Percentiles rank a stretch among this genome's conserved stretches.
Evolutionary conservation across 2,329 filamentous ascomycete species (phyloP).

Genomic region (Geosmithia morbida): DNA sequence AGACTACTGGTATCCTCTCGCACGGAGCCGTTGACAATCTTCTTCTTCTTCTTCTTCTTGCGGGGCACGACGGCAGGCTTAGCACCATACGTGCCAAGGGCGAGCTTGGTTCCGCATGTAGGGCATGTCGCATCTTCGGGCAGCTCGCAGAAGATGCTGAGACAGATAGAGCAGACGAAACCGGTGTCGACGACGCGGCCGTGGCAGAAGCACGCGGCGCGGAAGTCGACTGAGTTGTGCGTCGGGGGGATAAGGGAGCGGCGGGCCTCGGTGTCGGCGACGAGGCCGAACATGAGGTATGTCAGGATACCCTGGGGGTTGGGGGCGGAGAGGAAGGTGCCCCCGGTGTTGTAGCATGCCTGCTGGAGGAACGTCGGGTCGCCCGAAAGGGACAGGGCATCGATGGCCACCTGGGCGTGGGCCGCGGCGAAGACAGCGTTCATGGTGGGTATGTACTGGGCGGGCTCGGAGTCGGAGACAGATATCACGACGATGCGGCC

Average conservation of each 20-base stretch:
- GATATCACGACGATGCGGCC: constrained; percentile 76
- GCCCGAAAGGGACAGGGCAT: constrained; percentile 75
- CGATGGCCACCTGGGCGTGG: constrained; percentile 74
- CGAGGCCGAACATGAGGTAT: constrained; percentile 90
- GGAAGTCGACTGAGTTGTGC: constrained; percentile 81
- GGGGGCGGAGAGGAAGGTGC: constrained; percentile 36
- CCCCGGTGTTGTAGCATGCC: constrained; percentile 51
- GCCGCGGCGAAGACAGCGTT: constrained; percentile 95
- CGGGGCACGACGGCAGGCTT: constrained; percentile 62
- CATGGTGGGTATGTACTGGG: constrained; percentile 97
- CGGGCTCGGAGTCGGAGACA: constrained; percentile 70
- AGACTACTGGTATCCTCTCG: constrained; percentile 45
- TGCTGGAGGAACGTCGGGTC: constrained; percentile 90
- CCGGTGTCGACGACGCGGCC: constrained; percentile 79
- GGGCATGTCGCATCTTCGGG: constrained; percentile 54
- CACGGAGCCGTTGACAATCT: constrained; percentile 33
- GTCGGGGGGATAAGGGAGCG: constrained; percentile 62
- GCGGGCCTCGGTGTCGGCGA: constrained; percentile 44
- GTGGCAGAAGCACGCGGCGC: constrained; percentile 97
- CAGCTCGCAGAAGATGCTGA: constrained; percentile 77
- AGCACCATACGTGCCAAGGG: constrained; percentile 60
- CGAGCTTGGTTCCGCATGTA: constrained; percentile 68
- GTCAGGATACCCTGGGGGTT: constrained; percentile 64
- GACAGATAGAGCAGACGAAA: constrained; percentile 90
- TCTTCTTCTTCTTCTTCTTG: constrained; percentile 67